phyloP scores from a whole-genome alignment of 345 rosid genomes.

The Xanthoceras sorbifolium region DNA sequence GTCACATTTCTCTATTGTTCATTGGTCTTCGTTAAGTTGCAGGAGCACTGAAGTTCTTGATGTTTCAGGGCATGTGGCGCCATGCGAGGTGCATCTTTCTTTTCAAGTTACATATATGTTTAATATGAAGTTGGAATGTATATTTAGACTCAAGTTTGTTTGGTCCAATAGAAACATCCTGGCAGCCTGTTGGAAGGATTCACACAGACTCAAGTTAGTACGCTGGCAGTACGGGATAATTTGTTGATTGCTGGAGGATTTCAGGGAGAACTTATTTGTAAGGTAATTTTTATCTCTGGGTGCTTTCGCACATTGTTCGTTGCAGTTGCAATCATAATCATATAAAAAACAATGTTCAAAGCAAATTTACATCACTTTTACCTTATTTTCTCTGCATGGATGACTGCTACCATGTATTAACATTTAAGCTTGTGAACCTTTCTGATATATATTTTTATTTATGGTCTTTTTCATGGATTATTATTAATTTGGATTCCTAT shows the following conservation, averaged over 20 bases:
- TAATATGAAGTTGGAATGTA: not conserved
- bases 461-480: not conserved
- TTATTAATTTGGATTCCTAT: not conserved
- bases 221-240: slow-evolving; percentile 55
- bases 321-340: not conserved
- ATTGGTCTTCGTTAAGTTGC: slow-evolving; percentile 57
- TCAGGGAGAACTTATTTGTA: slow-evolving; percentile 64
- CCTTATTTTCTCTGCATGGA: not conserved
- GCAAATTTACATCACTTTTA: not conserved
- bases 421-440: not conserved
- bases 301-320: not conserved
- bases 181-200: slow-evolving; percentile 59
- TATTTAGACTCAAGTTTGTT: slow-evolving; percentile 5
- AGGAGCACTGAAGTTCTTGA: slow-evolving; percentile 56
- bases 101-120: not conserved
- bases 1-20: slow-evolving; percentile 59
- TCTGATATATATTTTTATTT: too few relatives aligned
- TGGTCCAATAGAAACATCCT: slow-evolving; percentile 50
- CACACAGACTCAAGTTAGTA: slow-evolving; percentile 60
- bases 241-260: slow-evolving; percentile 64
- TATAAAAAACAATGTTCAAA: not conserved
- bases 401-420: not conserved
- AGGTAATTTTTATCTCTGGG: slow-evolving; percentile 29
- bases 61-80: slow-evolving; percentile 59
- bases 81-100: slow-evolving; percentile 39